phyloP scores from a whole-genome alignment of 73 alveolate species.

The Tetrahymena borealis region DNA sequence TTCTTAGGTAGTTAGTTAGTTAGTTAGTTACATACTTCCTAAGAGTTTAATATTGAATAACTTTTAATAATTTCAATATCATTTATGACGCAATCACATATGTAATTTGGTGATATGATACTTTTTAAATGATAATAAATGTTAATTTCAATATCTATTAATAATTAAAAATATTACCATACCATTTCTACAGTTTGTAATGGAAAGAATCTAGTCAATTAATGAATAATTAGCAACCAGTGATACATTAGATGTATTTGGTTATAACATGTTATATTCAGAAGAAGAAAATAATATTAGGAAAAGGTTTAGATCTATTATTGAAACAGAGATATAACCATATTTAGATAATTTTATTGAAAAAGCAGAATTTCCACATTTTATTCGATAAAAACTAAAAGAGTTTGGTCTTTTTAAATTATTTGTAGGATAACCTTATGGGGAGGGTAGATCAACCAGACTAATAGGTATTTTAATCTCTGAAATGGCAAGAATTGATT shows the following conservation, averaged over 20 bases:
- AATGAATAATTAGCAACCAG: background rate
- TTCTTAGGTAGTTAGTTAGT: background rate
- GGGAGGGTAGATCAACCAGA: background rate
- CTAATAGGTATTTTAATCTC: background rate
- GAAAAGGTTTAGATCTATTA: background rate
- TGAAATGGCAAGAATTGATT: conserved; percentile 37
- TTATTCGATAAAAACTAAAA: background rate
- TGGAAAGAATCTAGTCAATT: background rate
- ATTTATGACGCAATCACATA: background rate
- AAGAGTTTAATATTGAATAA: too few relatives aligned
- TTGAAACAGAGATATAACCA: background rate
- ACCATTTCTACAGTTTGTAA: background rate
- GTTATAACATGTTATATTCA: background rate
- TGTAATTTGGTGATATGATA: background rate
- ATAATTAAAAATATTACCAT: background rate
- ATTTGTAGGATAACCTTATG: background rate
- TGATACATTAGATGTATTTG: background rate
- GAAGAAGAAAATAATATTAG: background rate
- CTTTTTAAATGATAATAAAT: too few relatives aligned
- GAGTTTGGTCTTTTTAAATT: background rate
- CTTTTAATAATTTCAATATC: background rate
- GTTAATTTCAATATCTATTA: background rate
- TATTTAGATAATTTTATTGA: background rate
- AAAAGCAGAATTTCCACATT: background rate
- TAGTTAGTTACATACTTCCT: too few relatives aligned